Evolutionary conservation across 2,329 filamentous ascomycete genomes (phyloP), one percentile per base, ranked within the genome.

Genomic region (Paracamarosporium sp.): DNA sequence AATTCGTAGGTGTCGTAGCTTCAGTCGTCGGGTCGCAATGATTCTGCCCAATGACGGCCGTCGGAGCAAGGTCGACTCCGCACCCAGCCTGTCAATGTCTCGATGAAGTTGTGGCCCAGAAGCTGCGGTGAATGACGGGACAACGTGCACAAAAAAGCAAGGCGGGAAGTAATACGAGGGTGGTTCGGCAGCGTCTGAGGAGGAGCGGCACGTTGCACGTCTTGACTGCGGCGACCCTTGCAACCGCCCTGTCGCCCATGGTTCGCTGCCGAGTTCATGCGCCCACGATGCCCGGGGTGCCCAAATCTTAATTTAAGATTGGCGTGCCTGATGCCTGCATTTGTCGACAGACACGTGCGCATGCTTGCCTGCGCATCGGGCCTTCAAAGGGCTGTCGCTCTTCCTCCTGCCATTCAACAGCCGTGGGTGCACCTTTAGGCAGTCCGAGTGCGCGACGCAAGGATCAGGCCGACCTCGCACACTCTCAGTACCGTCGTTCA

Each of bases 191-290:
- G 25, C 36, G 48, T 50, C 41, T 51, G 48, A 41, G 33, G 48
- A n/a, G 43, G 41, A 53, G 41, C 40, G 50, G 50, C 50, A 52
- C 40, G 50, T 45, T 53, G 40, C 50, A 45, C 47, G 33, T 50
- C 48, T 41, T 31, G 48, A 41, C 31, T 15, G 33, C 28, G 17
- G 31, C 9, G 22, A 51, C 48, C 48, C 48, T 51, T 51, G 48
- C 48, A 51, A 15, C 46, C 22, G n/a, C 17, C 35, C 48, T 41
- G 28, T 20, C 44, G 44, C 43, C 27, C 43, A 46, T 46, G 27
- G 43, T 46, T 43, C 40, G 35, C 38, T 25, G 17, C 17, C 38
- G 38, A 43, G 22, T 38, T 50, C 48, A 51, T 51, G 48, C 48
- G 27, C 27, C 48, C 36, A 31, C 36, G 48, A 51, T 51, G 35